Evolutionary conservation across 192 early-diverging fungal species (phyloP).

Genomic region (Haplosporangium gracile): DNA sequence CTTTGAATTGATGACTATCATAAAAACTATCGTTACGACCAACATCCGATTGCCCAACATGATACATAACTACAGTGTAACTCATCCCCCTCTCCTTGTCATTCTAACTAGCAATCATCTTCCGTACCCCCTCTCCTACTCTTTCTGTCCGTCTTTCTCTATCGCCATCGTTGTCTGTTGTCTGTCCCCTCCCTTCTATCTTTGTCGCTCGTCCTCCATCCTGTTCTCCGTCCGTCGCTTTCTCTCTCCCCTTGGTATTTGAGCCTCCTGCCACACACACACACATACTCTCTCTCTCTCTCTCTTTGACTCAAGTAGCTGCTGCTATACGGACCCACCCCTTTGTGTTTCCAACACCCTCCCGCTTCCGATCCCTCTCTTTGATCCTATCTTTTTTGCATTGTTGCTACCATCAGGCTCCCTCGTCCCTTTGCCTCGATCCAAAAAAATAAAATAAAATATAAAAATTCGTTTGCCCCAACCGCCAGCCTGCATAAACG

Average conservation of each 20-base stretch:
- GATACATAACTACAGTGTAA: background rate
- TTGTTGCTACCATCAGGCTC: background rate
- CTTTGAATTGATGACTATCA: no score
- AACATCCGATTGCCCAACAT: no score
- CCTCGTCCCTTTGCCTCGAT: slow-evolving; percentile 1
- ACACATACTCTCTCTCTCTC: background rate
- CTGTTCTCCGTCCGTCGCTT: background rate
- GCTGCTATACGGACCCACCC: background rate
- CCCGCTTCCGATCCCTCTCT: background rate
- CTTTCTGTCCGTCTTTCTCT: no score
- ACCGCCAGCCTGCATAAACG: slow-evolving; percentile 24
- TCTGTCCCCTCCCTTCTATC: background rate
- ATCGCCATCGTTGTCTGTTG: no score
- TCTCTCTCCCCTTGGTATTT: background rate
- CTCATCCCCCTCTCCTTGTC: background rate
- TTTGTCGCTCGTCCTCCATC: background rate
- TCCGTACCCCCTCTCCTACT: background rate
- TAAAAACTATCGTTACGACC: no score
- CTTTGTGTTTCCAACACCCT: background rate
- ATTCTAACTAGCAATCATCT: background rate
- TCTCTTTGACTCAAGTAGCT: background rate
- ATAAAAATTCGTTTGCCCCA: slow-evolving; percentile 7
- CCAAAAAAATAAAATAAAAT: no score
- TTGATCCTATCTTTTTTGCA: background rate
- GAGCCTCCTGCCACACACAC: no score